Base-by-base conservation (phyloP, 768 basidiomycete species). In the Leccinum uliginosum region DNA sequence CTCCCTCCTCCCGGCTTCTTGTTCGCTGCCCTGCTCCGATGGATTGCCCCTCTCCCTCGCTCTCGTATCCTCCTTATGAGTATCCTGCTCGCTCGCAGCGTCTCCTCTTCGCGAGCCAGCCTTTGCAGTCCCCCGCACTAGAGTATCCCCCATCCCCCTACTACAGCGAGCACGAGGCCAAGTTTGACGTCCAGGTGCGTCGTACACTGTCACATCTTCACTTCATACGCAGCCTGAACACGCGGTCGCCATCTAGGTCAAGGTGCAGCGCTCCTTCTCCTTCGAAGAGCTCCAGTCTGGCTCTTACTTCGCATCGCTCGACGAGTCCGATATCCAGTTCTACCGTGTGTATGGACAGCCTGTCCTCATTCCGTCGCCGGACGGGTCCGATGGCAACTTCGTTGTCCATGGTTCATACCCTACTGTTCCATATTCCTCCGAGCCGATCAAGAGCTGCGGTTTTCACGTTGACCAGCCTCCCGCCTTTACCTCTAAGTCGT, bases 251-350 rank as follows among this genome's bases (percentile, higher is more conserved):
- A 43, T 55, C 1, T 10, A 71, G 70, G 61, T 72, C 48, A 69
- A 61, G 3, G 69, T 70, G 0, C 71, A 67, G 27, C 70, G 70
- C 12, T 59, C 70, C 38, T 71, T 72, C 40, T 64, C 70, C 1
- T 71, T 73, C 50, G 71, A 71, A 50, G 72, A 71, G 53, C 66
- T 71, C 21, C 72, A 71, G 49, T 71, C 72, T 0, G 72, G 70
- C 21, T 56, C 72, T 3, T 71, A 65, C 66, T 65, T 71, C 34
- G 50, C 54, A 1, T 59, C 60, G 7, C 54, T 71, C 8, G 72
- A 73, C 62, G 71, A 71, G 40, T 70, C 68, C 10, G 71, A 71
- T 54, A 50, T 72, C 2, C 64, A 72, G 19, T 71, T 71, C 55
- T 73, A 68, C 46, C 68, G 60, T 14, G 55, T 72, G 1, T 71